phyloP scores from a whole-genome alignment of 2,329 filamentous ascomycete species.

The Sporothrix brunneoviolacea region DNA sequence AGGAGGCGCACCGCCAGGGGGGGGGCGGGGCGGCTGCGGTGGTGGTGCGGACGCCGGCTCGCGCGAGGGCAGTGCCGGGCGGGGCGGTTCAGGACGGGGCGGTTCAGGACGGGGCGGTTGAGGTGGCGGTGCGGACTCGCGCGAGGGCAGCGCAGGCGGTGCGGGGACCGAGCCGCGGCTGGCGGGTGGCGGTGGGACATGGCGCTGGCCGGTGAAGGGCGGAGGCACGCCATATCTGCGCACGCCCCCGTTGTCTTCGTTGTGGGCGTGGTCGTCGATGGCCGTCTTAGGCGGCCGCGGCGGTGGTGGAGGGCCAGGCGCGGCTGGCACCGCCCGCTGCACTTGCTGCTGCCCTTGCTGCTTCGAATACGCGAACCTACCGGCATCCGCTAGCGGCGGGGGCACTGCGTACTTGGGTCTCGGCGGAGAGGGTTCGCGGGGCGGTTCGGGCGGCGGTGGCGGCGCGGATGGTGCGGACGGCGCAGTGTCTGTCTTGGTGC shows the following conservation, averaged over 20 bases:
- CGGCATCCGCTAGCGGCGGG: constrained; percentile 82
- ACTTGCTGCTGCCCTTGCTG: constrained; percentile 41
- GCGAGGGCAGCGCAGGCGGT: background rate
- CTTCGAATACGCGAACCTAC: constrained; percentile 65
- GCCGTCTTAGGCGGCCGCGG: constrained; percentile 64
- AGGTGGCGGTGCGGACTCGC: constrained; percentile 7
- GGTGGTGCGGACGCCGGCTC: constrained; percentile 2
- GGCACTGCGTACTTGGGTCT: constrained; percentile 73
- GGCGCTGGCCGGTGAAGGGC: constrained; percentile 63
- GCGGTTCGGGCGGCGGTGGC: constrained; percentile 46
- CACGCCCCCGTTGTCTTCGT: constrained; percentile 30
- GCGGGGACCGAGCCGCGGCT: constrained; percentile 50
- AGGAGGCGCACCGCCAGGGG: constrained; percentile 36
- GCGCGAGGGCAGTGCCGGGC: constrained; percentile 2
- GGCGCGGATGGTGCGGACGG: constrained; percentile 13
- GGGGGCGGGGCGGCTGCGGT: constrained; percentile 43
- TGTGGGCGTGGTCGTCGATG: constrained; percentile 59
- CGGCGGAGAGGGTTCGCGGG: constrained; percentile 66
- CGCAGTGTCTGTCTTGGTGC: constrained; percentile 40
- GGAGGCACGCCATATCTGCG: constrained; percentile 72
- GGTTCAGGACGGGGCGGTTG: too few relatives aligned
- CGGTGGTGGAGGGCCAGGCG: constrained; percentile 59
- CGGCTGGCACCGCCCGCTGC: constrained; percentile 35
- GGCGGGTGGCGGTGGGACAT: constrained; percentile 68
- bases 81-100: too few relatives aligned